Evolutionary conservation across 192 early-diverging fungal species (phyloP).

Genomic region (Podila minutissima): DNA sequence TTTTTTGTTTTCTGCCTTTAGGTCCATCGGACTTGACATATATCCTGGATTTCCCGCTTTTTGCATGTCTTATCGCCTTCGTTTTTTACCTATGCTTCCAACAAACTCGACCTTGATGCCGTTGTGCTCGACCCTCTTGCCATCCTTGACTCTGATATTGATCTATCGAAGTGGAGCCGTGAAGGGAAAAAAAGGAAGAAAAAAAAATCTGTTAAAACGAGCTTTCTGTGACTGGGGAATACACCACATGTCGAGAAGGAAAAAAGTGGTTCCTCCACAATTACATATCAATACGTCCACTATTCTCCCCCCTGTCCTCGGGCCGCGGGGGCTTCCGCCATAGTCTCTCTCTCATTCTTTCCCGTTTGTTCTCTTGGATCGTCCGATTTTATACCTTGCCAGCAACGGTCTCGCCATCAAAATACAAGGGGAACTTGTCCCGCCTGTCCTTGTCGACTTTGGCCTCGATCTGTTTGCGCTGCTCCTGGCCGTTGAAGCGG

Average conservation of each 20-base stretch:
- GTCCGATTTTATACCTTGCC: slow-evolving; percentile 79
- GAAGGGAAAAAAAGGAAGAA: no score
- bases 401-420: slow-evolving; percentile 93
- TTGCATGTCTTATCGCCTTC: no score
- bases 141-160: slow-evolving; percentile 81
- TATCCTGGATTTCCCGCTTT: neutral
- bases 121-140: slow-evolving; percentile 95
- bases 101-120: slow-evolving; percentile 99
- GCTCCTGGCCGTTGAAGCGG: slow-evolving; percentile 83
- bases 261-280: neutral
- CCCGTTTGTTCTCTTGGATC: neutral
- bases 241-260: no score
- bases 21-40: neutral
- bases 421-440: slow-evolving; percentile 92
- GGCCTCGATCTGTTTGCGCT: slow-evolving; percentile 93
- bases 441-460: slow-evolving; percentile 93
- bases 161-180: slow-evolving; percentile 55
- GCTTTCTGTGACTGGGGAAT: neutral
- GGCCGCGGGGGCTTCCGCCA: neutral
- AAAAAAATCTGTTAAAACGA: neutral
- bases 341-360: neutral
- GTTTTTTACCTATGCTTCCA: slow-evolving; percentile 80
- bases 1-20: neutral
- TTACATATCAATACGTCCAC: neutral
- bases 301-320: neutral